Evolutionary conservation across 1,284 basidiomycete species (phyloP), one percentile per base, ranked within the genome.

Genomic region (Ustilago esculenta): DNA sequence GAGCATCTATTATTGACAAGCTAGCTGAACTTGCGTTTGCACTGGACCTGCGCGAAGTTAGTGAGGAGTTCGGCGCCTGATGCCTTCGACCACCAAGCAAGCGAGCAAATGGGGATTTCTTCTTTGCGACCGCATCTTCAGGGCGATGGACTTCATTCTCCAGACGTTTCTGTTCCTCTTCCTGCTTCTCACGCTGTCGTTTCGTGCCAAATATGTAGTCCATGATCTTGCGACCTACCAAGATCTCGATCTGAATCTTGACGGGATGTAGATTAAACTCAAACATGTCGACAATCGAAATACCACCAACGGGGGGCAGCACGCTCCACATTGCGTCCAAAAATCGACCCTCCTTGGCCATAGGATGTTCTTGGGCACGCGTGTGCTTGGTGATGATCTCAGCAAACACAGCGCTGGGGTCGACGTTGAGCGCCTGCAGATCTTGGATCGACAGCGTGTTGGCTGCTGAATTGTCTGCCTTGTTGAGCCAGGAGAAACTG

Each of bases 241-340:
- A 86, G 44, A 96, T 86, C 75, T 94, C 92, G 15, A 97, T 85
- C 42, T 90, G 88, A 74, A 97, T 87, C 20, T 61, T 65, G 33
- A 81, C 49, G 0, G 94, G 94, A 82, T 96, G 92, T 48, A 96
- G 84, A 40, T 88, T 87, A 41, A 96, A 83, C 65, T 91, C 88
- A 75, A 96, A 92, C 25, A 87, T 85, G 81, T 93, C 90, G 77
- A 94, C 90, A 67, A 98, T 93, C 8, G 90, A 87, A 72, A 98
- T 97, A 10, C 94, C 95, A 21, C 93, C 95, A 4, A 97, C 92
- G 2, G 94, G 91, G 3, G 79, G 65, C 18, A 80, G 54, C 3
- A 77, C 68, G 30, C 67, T 66, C 80, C 79, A 81, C 37, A 74
- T 67, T 1, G 76, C 76, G 27, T 65, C 57, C 11, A 81, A 33